Base-by-base conservation (phyloP, 148 eudicot genomes). In the Agrostemma githago region DNA sequence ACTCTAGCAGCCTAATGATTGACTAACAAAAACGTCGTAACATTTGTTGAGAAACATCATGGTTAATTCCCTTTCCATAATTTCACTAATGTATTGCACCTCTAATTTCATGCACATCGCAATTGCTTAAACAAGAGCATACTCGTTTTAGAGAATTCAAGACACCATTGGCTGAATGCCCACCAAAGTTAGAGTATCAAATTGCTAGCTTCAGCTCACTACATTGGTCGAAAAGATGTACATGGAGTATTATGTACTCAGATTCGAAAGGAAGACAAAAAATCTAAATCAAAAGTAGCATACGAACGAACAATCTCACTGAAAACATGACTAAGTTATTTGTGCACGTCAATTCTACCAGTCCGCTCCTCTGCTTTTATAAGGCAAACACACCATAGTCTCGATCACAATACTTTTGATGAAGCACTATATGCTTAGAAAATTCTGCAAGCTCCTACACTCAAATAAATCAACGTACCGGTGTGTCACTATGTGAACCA, bases 401-500 rank as follows among this genome's bases (percentile, higher is more conserved):
- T 19, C n/a, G n/a, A n/a, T n/a, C 66, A 44, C 11, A 9, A 11
- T 19, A 72, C 80, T 71, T 14, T 26, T 77, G 58, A 72, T 3
- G 39, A 17, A 14, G 56, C 17, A 4, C 19, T 43, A 46, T 38
- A 51, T 51, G 56, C 56, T 51, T 61, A 59, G 6, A 67, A 78
- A 72, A 69, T 43, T 62, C 20, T 40, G 57, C 21, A 68, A 41
- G 48, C 42, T 74, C 61, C 3, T 26, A 15, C 43, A 42, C 56
- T 34, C 26, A 43, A 26, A 42, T 8, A 8, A 20, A 56, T 75
- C 62, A 80, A 4, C 39, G 72, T 74, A 62, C 77, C 34, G 34
- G 34, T 26, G 34, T 26, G 40, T 74, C 77, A 20, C 6, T 77
- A 34, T 81, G 62, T 41, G 39, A 60, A 64, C 78, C 86, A 59